These are phyloP conservation scores for Coemansia sp. DNA, from an alignment of 192 early-diverging fungal species.

Conservation along the genomic window DNA sequence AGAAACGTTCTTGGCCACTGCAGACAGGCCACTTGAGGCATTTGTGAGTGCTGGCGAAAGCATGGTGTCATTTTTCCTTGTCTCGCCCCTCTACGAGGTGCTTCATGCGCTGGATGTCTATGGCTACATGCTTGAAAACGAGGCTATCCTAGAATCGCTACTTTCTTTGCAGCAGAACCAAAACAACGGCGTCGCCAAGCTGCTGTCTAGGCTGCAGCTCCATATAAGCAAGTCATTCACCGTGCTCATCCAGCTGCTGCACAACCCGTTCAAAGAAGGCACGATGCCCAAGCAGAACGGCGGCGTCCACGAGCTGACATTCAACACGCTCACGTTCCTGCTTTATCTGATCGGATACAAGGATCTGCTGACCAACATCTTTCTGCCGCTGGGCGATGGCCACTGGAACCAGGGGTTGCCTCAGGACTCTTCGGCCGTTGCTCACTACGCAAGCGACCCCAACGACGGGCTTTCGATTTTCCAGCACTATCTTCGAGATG, in stretches of 20 bases:
- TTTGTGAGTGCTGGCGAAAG: slow-evolving; percentile 48
- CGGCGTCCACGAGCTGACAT: slow-evolving; percentile 47
- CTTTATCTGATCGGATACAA: slow-evolving; percentile 49
- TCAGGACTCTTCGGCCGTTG: slow-evolving; percentile 22
- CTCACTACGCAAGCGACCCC: slow-evolving; percentile 51
- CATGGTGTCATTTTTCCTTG: slow-evolving; percentile 39
- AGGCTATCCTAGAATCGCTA: slow-evolving; percentile 26
- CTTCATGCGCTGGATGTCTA: slow-evolving; percentile 52
- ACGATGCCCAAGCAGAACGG: slow-evolving; percentile 51
- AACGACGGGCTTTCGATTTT: slow-evolving; percentile 53
- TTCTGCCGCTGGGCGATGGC: slow-evolving; percentile 52
- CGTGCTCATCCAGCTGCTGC: slow-evolving; percentile 31
- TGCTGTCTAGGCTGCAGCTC: slow-evolving; percentile 35
- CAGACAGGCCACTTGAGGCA: slow-evolving; percentile 39
- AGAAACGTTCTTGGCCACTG: slow-evolving; percentile 37
- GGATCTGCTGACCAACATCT: slow-evolving; percentile 44
- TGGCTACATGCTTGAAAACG: slow-evolving; percentile 49
- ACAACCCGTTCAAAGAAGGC: slow-evolving; percentile 46
- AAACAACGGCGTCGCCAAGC: slow-evolving; percentile 36
- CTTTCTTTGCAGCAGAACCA: slow-evolving; percentile 34
- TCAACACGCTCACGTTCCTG: slow-evolving; percentile 46
- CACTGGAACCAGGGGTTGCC: slow-evolving; percentile 41
- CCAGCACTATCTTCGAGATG: slow-evolving; percentile 55
- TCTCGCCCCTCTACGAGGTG: slow-evolving; percentile 48
- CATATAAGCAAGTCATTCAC: slow-evolving; percentile 47